Percentiles rank a stretch among this genome's conserved stretches.
These are phyloP conservation scores for Gardenia jasminoides DNA, from an alignment of 257 asterid genomes.

Conservation along the genomic window DNA sequence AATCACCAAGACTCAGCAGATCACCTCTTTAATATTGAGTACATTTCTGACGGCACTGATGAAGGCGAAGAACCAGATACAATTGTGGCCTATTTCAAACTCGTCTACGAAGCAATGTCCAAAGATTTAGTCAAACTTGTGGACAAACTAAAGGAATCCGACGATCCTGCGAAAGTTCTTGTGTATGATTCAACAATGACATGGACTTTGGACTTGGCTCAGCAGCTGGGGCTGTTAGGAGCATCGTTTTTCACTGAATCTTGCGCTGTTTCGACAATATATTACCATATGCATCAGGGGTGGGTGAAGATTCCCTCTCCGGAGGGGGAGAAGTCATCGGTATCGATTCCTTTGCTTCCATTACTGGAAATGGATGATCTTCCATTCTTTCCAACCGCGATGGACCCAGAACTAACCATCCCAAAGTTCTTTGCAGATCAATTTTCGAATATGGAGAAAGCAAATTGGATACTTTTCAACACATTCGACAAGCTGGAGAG, in stretches of 20 bases:
- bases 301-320: neutral
- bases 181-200: constrained; percentile 19
- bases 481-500: constrained; percentile 47
- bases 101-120: constrained; percentile 3
- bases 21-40: constrained; percentile 9
- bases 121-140: constrained; percentile 12
- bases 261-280: constrained; percentile 21
- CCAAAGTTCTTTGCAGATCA: neutral
- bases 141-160: constrained; percentile 1
- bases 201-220: constrained; percentile 18
- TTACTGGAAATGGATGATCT: constrained; percentile 16
- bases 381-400: neutral
- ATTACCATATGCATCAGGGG: constrained; percentile 26
- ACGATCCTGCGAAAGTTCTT: constrained; percentile 5
- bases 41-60: constrained; percentile 37
- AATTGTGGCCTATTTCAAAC: constrained; percentile 2
- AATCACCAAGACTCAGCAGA: neutral
- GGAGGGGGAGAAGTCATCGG: neutral
- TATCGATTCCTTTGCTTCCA: constrained; percentile 29
- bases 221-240: constrained; percentile 13
- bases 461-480: constrained; percentile 52
- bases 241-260: constrained; percentile 33
- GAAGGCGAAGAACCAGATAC: constrained; percentile 2
- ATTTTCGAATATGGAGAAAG: constrained; percentile 29
- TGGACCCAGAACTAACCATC: neutral